phyloP scores from a whole-genome alignment of 2,329 filamentous ascomycete genomes.

The Septoria petroselini region DNA sequence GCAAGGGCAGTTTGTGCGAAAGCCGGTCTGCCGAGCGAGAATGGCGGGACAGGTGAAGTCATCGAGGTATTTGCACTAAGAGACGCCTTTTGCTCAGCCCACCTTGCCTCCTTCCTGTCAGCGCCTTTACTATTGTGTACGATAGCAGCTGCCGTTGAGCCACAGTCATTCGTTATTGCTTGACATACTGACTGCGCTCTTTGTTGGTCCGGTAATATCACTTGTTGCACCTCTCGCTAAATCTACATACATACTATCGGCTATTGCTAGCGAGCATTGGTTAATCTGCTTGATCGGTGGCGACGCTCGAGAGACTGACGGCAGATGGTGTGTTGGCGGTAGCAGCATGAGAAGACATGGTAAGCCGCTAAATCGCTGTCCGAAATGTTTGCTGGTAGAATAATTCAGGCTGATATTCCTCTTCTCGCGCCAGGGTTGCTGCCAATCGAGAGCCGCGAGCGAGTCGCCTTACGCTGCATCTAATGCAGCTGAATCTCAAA shows the following conservation, averaged over 20 bases:
- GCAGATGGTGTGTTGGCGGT: neutral
- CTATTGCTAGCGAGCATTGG: too few species aligned
- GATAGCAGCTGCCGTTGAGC: too few species aligned
- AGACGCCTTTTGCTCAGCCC: constrained; percentile 2
- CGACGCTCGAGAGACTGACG: too few species aligned
- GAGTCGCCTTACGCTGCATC: constrained; percentile 7
- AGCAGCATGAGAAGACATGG: constrained; percentile 4
- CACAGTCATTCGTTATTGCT: too few species aligned
- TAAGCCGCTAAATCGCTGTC: neutral
- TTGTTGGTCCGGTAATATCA: too few species aligned
- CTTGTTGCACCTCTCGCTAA: too few species aligned
- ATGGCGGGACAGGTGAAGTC: constrained; percentile 4
- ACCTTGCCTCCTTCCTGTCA: neutral
- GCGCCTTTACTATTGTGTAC: too few species aligned
- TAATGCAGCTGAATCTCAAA: neutral
- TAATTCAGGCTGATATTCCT: too few species aligned
- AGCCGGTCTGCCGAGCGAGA: neutral
- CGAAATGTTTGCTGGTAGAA: neutral
- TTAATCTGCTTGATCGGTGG: too few species aligned
- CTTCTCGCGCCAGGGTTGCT: constrained; percentile 15
- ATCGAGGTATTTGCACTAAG: neutral
- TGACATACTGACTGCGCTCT: too few species aligned
- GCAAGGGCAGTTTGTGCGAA: too few species aligned
- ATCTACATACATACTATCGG: too few species aligned
- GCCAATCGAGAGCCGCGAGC: constrained; percentile 15